Conservation (phyloP, 169 alveolate species). For the Plasmodium yoelii region DNA sequence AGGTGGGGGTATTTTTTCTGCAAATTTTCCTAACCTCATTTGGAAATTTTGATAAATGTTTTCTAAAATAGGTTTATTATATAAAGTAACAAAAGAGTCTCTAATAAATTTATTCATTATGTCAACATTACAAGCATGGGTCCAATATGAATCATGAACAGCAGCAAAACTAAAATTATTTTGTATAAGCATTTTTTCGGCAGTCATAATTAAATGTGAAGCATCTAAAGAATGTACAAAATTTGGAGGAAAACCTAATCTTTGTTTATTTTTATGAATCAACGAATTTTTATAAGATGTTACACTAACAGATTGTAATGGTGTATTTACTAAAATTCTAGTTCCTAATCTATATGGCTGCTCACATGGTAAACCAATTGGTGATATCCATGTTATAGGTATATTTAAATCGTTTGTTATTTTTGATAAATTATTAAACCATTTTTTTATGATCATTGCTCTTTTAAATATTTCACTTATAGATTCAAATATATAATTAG, state of each 20-base stretch:
- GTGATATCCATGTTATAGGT: constrained; percentile 96
- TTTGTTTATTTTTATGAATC: constrained; percentile 90
- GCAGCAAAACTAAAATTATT: constrained; percentile 93
- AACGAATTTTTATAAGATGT: constrained; percentile 78
- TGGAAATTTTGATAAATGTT: constrained; percentile 86
- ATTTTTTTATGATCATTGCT: constrained; percentile 95
- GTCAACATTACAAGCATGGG: constrained; percentile 95
- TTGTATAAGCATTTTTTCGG: constrained; percentile 87
- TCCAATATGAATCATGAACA: constrained; percentile 98
- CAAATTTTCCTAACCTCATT: constrained; percentile 82
- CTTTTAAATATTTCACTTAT: constrained; percentile 94
- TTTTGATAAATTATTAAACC: constrained; percentile 94
- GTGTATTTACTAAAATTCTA: constrained; percentile 87
- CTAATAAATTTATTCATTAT: constrained; percentile 89
- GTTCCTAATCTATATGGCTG: constrained; percentile 93
- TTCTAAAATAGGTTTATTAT: constrained; percentile 92
- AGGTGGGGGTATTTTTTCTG: constrained; percentile 84
- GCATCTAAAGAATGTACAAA: constrained; percentile 97
- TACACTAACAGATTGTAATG: constrained; percentile 89
- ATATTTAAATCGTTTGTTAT: constrained; percentile 90
- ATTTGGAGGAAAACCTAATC: constrained; percentile 97
- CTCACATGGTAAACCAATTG: constrained; percentile 95
- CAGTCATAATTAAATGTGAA: constrained; percentile 96
- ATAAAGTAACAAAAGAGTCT: constrained; percentile 91
- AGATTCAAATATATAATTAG: constrained; percentile 92